A percentile compares a stretch with the other conserved stretches of the same genome.
These are phyloP conservation scores for Phytophthora rubi DNA, from an alignment of 352 stramenopile species.

Conservation along the genomic window DNA sequence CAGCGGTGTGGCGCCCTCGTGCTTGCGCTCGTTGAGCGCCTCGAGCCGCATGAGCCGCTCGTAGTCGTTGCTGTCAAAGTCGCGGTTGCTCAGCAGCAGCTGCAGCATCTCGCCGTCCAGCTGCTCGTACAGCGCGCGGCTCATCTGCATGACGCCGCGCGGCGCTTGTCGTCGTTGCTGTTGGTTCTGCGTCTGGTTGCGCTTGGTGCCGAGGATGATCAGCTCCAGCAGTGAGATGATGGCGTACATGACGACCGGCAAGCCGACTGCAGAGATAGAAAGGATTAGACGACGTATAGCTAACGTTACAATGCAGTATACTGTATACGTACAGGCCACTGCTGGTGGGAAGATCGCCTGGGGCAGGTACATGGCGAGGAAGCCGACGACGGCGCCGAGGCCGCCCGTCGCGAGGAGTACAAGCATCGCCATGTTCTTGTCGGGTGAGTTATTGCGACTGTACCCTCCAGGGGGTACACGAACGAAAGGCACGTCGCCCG, in stretches of 20 bases:
- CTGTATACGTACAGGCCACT: slow-evolving; percentile 32
- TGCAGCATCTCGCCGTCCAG: slow-evolving; percentile 67
- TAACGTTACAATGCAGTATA: neutral
- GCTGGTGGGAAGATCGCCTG: slow-evolving; percentile 33
- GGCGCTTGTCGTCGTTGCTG: slow-evolving; percentile 20
- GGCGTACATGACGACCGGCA: slow-evolving; percentile 61
- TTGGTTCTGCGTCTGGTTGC: slow-evolving; percentile 9
- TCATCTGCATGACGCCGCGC: slow-evolving; percentile 61
- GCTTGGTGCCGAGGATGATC: slow-evolving; percentile 37
- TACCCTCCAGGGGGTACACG: slow-evolving; percentile 2
- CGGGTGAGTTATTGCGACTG: neutral
- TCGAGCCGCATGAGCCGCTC: slow-evolving; percentile 76
- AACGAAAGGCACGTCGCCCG: slow-evolving; percentile 19
- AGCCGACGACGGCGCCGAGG: slow-evolving; percentile 19
- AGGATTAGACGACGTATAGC: slow-evolving; percentile 1
- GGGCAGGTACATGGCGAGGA: slow-evolving; percentile 33
- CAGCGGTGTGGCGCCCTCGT: slow-evolving; percentile 50
- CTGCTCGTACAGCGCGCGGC: slow-evolving; percentile 68
- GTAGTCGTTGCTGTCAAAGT: slow-evolving; percentile 79
- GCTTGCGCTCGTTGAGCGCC: slow-evolving; percentile 58
- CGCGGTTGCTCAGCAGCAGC: slow-evolving; percentile 68
- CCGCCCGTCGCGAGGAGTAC: slow-evolving; percentile 20
- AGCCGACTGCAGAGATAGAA: slow-evolving; percentile 34
- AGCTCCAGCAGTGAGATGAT: slow-evolving; percentile 58
- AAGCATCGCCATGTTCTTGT: slow-evolving; percentile 22